Percentiles rank a stretch among this genome's conserved stretches.
Evolutionary conservation across 2,329 filamentous ascomycete species (phyloP).

Genomic region (Xylariaceae sp.): DNA sequence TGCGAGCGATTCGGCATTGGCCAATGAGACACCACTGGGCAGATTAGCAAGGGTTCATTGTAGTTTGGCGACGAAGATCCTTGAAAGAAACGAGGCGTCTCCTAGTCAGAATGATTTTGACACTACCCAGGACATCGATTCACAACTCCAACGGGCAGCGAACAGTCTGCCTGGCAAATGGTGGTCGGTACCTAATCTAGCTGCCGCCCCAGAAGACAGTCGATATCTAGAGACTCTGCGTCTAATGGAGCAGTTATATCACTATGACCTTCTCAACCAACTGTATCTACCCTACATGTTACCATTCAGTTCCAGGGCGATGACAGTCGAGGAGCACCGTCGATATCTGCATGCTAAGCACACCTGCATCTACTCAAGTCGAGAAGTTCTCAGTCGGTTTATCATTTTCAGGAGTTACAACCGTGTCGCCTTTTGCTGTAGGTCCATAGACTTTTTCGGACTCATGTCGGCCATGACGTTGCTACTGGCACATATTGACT

Average conservation of each 20-base stretch:
- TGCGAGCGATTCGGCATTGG: neutral
- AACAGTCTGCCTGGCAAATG: neutral
- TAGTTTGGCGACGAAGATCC: neutral
- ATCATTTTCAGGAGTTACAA: neutral
- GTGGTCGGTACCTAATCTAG: neutral
- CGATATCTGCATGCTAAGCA: neutral
- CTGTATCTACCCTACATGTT: neutral
- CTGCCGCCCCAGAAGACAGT: neutral
- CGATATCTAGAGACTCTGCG: neutral
- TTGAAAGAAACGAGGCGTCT: neutral
- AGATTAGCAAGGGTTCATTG: neutral
- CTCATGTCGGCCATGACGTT: constrained; percentile 4
- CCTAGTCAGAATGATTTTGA: constrained; percentile 6
- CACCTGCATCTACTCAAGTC: neutral
- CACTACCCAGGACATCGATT: neutral
- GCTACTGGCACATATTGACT: neutral
- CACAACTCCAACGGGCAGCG: neutral
- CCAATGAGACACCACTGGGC: neutral
- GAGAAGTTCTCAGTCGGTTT: neutral
- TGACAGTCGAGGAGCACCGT: neutral
- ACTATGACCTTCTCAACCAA: neutral
- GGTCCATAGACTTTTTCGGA: constrained; percentile 2
- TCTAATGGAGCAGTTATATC: neutral
- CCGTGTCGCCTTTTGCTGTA: constrained; percentile 1
- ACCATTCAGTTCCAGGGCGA: neutral